Percentiles rank a stretch among this genome's conserved stretches.
These are phyloP conservation scores for Penicillium palitans DNA, from an alignment of 2,329 filamentous ascomycete species.

Conservation along the genomic window DNA sequence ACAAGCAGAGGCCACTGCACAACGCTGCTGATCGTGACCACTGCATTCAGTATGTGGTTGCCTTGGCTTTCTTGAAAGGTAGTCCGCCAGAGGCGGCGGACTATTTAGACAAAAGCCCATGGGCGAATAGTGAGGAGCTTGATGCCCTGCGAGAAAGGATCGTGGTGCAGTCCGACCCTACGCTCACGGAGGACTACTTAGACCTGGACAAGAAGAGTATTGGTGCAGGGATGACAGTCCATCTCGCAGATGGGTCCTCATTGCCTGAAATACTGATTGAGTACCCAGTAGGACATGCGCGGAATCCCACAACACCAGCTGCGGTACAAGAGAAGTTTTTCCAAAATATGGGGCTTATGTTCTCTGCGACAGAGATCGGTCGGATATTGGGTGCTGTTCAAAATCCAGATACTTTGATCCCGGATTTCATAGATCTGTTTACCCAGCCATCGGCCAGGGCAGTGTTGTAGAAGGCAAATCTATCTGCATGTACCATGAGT, in stretches of 20 bases:
- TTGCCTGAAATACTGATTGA: slow-evolving; percentile 37
- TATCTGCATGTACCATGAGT: not conserved
- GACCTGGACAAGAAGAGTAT: slow-evolving; percentile 30
- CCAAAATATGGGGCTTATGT: slow-evolving; percentile 22
- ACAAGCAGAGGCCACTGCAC: slow-evolving; percentile 30
- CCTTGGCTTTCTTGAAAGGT: slow-evolving; percentile 36
- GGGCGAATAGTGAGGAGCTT: slow-evolving; percentile 22
- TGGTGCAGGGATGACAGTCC: slow-evolving; percentile 29
- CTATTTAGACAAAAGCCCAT: slow-evolving; percentile 31
- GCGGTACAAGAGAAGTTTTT: slow-evolving; percentile 19
- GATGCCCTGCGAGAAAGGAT: slow-evolving; percentile 31
- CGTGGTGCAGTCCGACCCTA: slow-evolving; percentile 25
- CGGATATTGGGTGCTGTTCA: slow-evolving; percentile 16
- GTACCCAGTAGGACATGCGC: slow-evolving; percentile 31
- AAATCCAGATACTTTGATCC: slow-evolving; percentile 13
- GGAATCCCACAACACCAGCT: slow-evolving; percentile 14
- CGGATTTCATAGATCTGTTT: slow-evolving; percentile 22
- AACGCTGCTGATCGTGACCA: slow-evolving; percentile 41
- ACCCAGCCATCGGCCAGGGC: slow-evolving; percentile 1
- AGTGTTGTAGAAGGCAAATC: slow-evolving; percentile 11
- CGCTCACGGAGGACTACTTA: slow-evolving; percentile 35
- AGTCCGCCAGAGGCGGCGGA: slow-evolving; percentile 24
- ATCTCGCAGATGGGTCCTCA: slow-evolving; percentile 24
- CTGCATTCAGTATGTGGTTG: slow-evolving; percentile 38
- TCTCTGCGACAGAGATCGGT: slow-evolving; percentile 16